A percentile compares a stretch with the other conserved stretches of the same genome.
phyloP scores from a whole-genome alignment of 2,329 filamentous ascomycete genomes.

The Cordyceps cateniannulata region DNA sequence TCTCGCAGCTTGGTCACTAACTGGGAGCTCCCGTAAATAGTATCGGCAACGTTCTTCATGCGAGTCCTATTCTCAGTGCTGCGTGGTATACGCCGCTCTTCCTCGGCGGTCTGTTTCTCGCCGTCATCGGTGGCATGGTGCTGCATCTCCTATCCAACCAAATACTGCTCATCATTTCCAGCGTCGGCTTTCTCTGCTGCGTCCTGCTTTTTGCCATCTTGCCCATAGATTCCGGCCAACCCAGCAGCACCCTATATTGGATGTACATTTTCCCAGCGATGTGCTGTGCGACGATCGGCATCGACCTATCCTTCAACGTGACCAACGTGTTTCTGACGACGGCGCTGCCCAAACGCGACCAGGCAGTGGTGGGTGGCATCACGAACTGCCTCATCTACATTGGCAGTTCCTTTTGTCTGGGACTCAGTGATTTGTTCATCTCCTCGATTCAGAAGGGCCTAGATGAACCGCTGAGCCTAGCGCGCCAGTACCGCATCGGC shows the following conservation, averaged over 20 bases:
- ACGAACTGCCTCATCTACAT: slow-evolving; percentile 53
- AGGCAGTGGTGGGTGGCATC: slow-evolving; percentile 54
- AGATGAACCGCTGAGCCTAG: slow-evolving; percentile 25
- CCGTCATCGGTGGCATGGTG: slow-evolving; percentile 4
- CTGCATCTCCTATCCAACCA: slow-evolving; percentile 10
- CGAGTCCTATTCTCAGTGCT: neutral
- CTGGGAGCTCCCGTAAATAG: neutral
- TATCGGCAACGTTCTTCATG: slow-evolving; percentile 6
- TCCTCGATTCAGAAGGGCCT: slow-evolving; percentile 29
- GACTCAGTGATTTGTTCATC: slow-evolving; percentile 49
- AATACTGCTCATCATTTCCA: slow-evolving; percentile 14
- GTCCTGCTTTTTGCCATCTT: slow-evolving; percentile 19
- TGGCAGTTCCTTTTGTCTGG: slow-evolving; percentile 53
- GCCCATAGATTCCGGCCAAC: slow-evolving; percentile 4
- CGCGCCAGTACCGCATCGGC: slow-evolving; percentile 42
- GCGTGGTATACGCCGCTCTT: slow-evolving; percentile 12
- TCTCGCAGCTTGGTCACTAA: neutral
- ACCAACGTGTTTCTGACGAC: slow-evolving; percentile 59
- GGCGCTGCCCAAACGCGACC: slow-evolving; percentile 44
- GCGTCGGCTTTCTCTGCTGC: slow-evolving; percentile 29
- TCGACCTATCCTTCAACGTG: slow-evolving; percentile 57
- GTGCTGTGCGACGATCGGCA: slow-evolving; percentile 50
- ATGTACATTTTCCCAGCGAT: slow-evolving; percentile 51
- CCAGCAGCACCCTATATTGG: slow-evolving; percentile 38
- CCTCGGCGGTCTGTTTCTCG: slow-evolving; percentile 6